Percentiles rank a stretch among this genome's conserved stretches.
phyloP scores from a whole-genome alignment of 2,329 filamentous ascomycete species.

The Fusarium falciforme region DNA sequence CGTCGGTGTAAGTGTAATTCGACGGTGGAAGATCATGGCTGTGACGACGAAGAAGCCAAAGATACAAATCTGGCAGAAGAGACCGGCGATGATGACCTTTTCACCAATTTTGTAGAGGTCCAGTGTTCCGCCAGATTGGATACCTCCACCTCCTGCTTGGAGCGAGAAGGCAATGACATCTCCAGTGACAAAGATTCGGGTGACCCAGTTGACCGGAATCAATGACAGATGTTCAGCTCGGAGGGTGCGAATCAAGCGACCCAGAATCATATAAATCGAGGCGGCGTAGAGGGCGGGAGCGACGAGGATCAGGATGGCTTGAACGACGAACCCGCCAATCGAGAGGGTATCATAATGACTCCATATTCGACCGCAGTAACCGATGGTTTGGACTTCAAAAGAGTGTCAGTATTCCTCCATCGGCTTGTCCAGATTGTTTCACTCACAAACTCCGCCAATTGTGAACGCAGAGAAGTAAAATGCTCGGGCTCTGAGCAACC shows the following conservation, averaged over 20 bases:
- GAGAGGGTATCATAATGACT: neutral
- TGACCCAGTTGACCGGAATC: conserved; percentile 21
- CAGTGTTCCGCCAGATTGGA: conserved; percentile 45
- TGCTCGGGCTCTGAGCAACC: neutral
- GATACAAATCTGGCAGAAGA: conserved; percentile 64
- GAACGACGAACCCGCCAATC: neutral
- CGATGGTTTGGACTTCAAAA: neutral
- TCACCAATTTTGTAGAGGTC: conserved; percentile 46
- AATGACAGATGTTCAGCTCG: neutral
- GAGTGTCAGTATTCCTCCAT: neutral
- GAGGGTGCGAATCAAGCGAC: neutral
- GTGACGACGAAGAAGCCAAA: conserved; percentile 64
- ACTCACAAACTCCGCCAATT: neutral
- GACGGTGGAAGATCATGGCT: conserved; percentile 56
- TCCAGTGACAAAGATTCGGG: conserved; percentile 27
- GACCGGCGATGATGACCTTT: conserved; percentile 61
- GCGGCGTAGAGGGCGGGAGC: conserved; percentile 13
- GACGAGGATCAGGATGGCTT: conserved; percentile 9
- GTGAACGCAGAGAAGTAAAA: neutral
- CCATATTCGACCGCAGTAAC: neutral
- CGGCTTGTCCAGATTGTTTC: neutral
- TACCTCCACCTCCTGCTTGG: conserved; percentile 20
- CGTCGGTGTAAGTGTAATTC: conserved; percentile 9
- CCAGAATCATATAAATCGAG: conserved; percentile 3
- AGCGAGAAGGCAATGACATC: conserved; percentile 29